Percentiles rank a stretch among this genome's conserved stretches.
Evolutionary conservation across 2,329 filamentous ascomycete species (phyloP).

Genomic region (Polychaeton citri): DNA sequence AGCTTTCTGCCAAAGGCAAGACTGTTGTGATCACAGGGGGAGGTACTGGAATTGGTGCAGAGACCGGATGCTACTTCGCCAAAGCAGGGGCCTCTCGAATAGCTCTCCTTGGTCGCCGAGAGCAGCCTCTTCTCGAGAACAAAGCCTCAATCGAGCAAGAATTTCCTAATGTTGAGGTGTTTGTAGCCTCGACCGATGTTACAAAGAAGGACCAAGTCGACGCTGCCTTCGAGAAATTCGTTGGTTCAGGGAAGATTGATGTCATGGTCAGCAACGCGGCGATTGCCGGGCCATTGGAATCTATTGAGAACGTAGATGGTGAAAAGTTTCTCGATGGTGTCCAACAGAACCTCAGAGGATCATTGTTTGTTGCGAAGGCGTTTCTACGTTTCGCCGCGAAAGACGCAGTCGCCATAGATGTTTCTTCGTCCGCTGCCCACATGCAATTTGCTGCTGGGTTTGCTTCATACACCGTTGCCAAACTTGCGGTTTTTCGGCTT

Average conservation of each 20-base stretch:
- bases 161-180: constrained; percentile 22
- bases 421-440: too few species aligned
- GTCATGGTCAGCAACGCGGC: constrained; percentile 26
- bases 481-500: too few species aligned
- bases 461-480: too few species aligned
- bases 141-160: constrained; percentile 22
- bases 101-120: constrained; percentile 30
- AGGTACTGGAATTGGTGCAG: constrained; percentile 30
- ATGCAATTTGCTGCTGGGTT: too few species aligned
- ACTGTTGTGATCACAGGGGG: background rate
- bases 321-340: background rate
- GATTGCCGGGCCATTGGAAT: background rate
- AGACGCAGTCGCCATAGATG: too few species aligned
- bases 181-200: constrained; percentile 17
- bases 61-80: constrained; percentile 31
- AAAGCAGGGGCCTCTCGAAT: constrained; percentile 31
- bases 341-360: background rate
- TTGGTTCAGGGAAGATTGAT: constrained; percentile 20
- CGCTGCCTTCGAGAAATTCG: constrained; percentile 17
- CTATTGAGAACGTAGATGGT: background rate
- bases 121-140: constrained; percentile 23
- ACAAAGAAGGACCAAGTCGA: constrained; percentile 21
- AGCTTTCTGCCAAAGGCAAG: constrained; percentile 17
- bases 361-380: too few species aligned
- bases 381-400: too few species aligned